Base-by-base conservation (phyloP, 1,139 yeast genomes). In the Saccharomyces hybrid region DNA sequence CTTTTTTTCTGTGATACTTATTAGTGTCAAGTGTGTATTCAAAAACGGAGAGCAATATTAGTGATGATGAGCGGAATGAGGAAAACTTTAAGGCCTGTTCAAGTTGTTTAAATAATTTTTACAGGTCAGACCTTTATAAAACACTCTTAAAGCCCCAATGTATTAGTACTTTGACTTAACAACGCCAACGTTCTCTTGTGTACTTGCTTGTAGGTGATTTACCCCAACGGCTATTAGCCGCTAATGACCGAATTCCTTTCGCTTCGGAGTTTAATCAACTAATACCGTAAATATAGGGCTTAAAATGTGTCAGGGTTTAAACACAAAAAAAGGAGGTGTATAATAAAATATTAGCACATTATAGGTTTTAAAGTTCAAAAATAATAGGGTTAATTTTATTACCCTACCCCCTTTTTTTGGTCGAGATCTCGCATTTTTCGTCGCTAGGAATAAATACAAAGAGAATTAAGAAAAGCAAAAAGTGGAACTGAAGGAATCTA, bases 191-290 rank as follows among this genome's bases (percentile, higher is more conserved):
- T 38, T 8, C 11, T 11, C 42, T 38, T 38, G 19, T 14, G 7
- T 16, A 38, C 42, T 38, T 8, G 23, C 42, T 38, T 16, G 13
- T 9, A 16, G 14, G 25, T 38, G 23, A 11, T 38, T 38, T 38
- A 38, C 42, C 42, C 42, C 42, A 38, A 38, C 42, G 42, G 42
- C 42, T 16, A 38, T 38, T 38, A 38, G 42, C 42, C 42, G 42
- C 42, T 38, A 38, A 38, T 38, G 42, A 38, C 42, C 42, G 42
- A 16, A 4, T 16, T 38, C 14, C 42, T 16, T 38, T 38, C 8
- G 9, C 6, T n/a, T 23, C 42, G 42, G 42, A 9, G 42, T 38
- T 38, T 38, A 38, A 38, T 16, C 3, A 3, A 13, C 13, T 38
- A 38, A 16, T 7, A 16, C 42, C 42, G 42, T n/a, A 8, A 38